These are phyloP conservation scores for Trebouxia sp. DNA, from an alignment of 139 green algal genomes.

Conservation along the genomic window DNA sequence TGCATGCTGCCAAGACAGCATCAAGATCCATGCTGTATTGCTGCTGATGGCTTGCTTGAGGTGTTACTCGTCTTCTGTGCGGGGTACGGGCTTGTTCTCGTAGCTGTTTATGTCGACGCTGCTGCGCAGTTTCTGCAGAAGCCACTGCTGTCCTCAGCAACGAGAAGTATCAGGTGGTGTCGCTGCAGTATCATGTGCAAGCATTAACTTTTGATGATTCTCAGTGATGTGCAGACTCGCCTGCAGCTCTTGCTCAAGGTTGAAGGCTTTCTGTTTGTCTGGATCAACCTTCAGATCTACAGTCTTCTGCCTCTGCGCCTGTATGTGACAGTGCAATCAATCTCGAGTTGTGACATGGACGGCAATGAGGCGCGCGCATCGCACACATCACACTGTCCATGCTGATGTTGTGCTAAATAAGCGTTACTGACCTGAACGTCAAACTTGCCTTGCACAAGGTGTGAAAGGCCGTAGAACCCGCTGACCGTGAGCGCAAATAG, in stretches of 20 bases:
- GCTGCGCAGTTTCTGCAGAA: slow-evolving; percentile 4
- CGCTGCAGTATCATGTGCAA: too few relatives aligned
- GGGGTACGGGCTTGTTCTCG: slow-evolving; percentile 37
- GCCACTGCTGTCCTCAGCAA: background rate
- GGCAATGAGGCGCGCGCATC: too few relatives aligned
- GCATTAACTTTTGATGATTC: too few relatives aligned
- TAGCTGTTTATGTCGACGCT: slow-evolving; percentile 28
- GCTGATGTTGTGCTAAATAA: background rate
- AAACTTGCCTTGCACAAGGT: slow-evolving; percentile 34
- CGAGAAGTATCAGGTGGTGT: too few relatives aligned
- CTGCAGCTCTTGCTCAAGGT: slow-evolving; percentile 32
- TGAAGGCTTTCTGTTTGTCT: background rate
- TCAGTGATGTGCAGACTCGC: background rate
- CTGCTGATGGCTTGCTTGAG: background rate
- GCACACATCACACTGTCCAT: too few relatives aligned
- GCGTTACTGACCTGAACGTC: slow-evolving; percentile 32
- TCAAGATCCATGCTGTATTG: background rate
- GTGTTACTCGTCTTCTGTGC: background rate
- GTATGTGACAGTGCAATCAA: too few relatives aligned
- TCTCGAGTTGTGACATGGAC: too few relatives aligned
- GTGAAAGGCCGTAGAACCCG: slow-evolving; percentile 22
- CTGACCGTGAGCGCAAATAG: slow-evolving; percentile 30
- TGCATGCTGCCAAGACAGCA: background rate
- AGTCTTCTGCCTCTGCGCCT: slow-evolving; percentile 26
- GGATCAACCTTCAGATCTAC: slow-evolving; percentile 24